These are phyloP conservation scores for Podospora tetraspora DNA, from an alignment of 495 filamentous ascomycete genomes.

Conservation along the genomic window DNA sequence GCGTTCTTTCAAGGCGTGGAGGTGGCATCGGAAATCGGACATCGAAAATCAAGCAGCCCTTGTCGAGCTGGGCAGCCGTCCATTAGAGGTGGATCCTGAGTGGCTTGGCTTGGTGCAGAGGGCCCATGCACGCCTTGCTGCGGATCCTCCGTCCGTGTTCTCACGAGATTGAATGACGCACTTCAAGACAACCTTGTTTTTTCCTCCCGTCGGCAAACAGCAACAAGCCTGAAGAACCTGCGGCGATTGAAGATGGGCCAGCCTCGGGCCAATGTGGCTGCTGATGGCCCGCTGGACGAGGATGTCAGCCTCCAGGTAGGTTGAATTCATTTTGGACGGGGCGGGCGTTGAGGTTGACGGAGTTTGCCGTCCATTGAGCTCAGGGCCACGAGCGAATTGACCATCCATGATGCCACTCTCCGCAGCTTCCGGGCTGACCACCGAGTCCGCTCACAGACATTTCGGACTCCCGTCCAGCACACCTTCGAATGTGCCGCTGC, in stretches of 20 bases:
- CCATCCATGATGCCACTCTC: background rate
- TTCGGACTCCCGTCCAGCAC: background rate
- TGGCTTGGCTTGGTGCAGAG: slow-evolving; percentile 6
- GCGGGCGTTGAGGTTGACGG: background rate
- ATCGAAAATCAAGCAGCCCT: slow-evolving; percentile 3
- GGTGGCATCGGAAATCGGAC: background rate
- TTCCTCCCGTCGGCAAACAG: background rate
- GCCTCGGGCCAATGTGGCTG: background rate
- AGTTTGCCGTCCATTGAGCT: background rate
- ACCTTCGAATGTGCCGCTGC: background rate
- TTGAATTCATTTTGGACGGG: background rate
- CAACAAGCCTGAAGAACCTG: background rate
- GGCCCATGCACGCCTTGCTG: background rate
- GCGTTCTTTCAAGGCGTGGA: background rate
- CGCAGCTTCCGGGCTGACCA: background rate
- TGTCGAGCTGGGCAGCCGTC: slow-evolving; percentile 14
- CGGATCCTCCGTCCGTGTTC: slow-evolving; percentile 1
- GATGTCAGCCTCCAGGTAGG: background rate
- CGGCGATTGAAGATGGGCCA: background rate
- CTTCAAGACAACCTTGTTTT: slow-evolving; percentile 8
- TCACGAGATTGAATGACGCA: slow-evolving; percentile 6
- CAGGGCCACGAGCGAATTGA: background rate
- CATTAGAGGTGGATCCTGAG: background rate
- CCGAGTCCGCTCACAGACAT: background rate
- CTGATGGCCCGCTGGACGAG: background rate